Base-by-base conservation (phyloP, 768 basidiomycete genomes). In the Lentinula boryana region DNA sequence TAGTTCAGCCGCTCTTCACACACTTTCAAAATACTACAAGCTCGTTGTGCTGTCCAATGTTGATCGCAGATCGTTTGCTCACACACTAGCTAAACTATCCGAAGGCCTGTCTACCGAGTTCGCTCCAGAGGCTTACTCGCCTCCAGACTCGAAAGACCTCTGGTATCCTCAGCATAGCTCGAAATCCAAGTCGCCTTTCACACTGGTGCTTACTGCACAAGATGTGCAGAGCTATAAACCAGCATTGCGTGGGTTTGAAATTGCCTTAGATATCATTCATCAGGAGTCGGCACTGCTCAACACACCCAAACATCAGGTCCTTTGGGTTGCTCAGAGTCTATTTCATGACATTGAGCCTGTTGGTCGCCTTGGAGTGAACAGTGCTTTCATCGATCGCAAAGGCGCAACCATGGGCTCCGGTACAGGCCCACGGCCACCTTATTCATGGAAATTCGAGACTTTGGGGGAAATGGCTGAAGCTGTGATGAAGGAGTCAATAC, bases 21-120 rank as follows among this genome's bases (percentile, higher is more conserved):
- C 76, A 32, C 82, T 91, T 56, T 77, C 86, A 40, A 75, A 78
- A 60, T 80, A 81, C 67, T 91, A 83, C 75, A 85, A 84, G 59
- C 84, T 91, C 61, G 78, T 85, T 62, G 86, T 90, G 5, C 78
- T 91, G 41, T 90, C 88, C 64, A 91, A 92, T 70, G 85, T 91
- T 67, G 89, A 92, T 64, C 79, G 79, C 60, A 68, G 65, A 23
- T 86, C 87, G 35, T 89, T 90, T 68, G 73, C 79, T 3, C 72
- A 78, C 63, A 90, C 88, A 0, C 84, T 85, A 51, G 71, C 73
- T 18, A 76, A 77, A 53, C 81, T 91, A 43, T 79, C 80, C 5
- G 73, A 75, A n/a, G 78, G 73, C 6, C 67, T 69, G 13, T 59
- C 66, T 5, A 66, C 66, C 18, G 62, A 66, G 6, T 65, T 65